Base-by-base conservation (phyloP, 495 filamentous ascomycete genomes). In the Trichoderma reesei region DNA sequence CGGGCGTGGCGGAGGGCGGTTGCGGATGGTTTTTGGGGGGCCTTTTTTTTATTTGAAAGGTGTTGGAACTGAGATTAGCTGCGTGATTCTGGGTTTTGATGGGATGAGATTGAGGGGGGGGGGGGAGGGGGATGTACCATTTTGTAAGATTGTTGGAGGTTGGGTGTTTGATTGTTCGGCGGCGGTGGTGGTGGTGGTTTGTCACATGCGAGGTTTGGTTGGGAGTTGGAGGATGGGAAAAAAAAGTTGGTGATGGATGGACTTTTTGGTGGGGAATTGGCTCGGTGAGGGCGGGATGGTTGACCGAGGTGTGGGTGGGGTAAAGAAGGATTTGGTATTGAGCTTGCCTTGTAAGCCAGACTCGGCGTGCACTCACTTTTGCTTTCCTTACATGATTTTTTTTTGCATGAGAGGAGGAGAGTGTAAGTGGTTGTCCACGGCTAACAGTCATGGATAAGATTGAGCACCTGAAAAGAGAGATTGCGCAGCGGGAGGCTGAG, bases 1-100 rank as follows among this genome's bases (percentile, higher is more conserved):
- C 74, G 72, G 36, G 64, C 64, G 64, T 66, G 67, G 42, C 70
- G 69, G 51, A 72, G 74, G 66, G 70, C 51, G 62, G 72, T 71
- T 13, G 71, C 71, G 2, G 72, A 69, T 42, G 72, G 41, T 75
- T 74, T 56, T 46, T 44, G 61, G 38, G 31, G 61, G 51, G 36
- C 44, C 56, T 39, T 6, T 39, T 6, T 39, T 6, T 39, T 33
- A 41, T 56, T 62, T 64, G 41, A n/a, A n/a, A n/a, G 3, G 71
- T 68, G 11, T 56, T 56, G 18, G 2, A 56, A 56, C 1, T 31
- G 3, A 42, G 41, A 3, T 42, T 42, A 42, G 41, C 10, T 42
- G 10, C 2, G 39, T 41, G 39, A 48, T 14, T 13, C 11, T 54
- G 0, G 7, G 18, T 3, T 54, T 8, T 6, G n/a, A 31, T 1